Evolutionary conservation across 2,329 filamentous ascomycete genomes (phyloP).

Genomic region (Magnaporthiopsis rhizophila): DNA sequence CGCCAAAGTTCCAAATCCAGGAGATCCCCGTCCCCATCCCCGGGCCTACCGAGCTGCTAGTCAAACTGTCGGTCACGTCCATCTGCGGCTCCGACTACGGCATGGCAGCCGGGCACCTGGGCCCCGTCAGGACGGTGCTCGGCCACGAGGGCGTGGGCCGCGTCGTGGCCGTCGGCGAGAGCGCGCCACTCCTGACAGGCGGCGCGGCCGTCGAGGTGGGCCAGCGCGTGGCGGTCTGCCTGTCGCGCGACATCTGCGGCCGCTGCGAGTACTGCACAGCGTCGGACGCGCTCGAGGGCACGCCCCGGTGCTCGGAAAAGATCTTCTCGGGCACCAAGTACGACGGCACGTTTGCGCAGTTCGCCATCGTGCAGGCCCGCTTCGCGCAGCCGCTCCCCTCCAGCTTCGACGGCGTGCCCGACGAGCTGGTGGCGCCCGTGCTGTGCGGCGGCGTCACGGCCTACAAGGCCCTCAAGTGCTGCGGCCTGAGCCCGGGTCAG

Average conservation of each 20-base stretch:
- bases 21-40: conserved; percentile 18
- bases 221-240: conserved; percentile 30
- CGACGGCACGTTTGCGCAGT: conserved; percentile 32
- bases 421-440: conserved; percentile 31
- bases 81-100: conserved; percentile 31
- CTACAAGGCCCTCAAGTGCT: conserved; percentile 31
- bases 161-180: conserved; percentile 27
- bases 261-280: conserved; percentile 22
- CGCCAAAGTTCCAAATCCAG: conserved; percentile 16
- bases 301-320: conserved; percentile 26
- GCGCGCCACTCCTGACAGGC: conserved; percentile 15
- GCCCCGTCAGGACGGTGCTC: conserved; percentile 24
- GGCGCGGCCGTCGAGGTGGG: conserved; percentile 20
- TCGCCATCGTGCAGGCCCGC: conserved; percentile 25
- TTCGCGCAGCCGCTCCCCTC: conserved; percentile 25
- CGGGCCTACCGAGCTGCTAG: conserved; percentile 24
- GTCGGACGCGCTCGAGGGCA: conserved; percentile 18
- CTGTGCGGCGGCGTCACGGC: conserved; percentile 35
- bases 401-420: conserved; percentile 20
- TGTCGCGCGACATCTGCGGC: conserved; percentile 29
- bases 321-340: conserved; percentile 24
- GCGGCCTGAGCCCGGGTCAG: conserved; percentile 22
- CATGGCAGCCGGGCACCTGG: conserved; percentile 29
- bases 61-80: conserved; percentile 26
- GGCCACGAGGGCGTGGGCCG: conserved; percentile 38